Base-by-base conservation (phyloP, 169 alveolate species). In the Eimeria tenella region DNA sequence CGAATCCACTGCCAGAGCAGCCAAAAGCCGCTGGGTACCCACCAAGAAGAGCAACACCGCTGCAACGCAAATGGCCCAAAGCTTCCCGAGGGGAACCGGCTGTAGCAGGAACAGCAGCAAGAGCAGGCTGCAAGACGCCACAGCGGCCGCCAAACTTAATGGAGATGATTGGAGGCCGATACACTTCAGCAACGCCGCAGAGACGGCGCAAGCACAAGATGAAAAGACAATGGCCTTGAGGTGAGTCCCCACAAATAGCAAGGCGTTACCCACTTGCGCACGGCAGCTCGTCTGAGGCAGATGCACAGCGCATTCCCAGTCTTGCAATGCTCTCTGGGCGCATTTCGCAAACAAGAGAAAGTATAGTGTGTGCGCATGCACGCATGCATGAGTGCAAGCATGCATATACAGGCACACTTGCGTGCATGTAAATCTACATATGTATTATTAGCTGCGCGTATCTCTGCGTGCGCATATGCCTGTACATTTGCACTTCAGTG, bases 41-140 rank as follows among this genome's bases (percentile, higher is more conserved):
- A 42, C 49, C n/a, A 62, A 55, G 62, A 84, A 84, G n/a, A 84
- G 5, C 81, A 84, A 77, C 50, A 84, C 68, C 63, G 23, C 50
- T 60, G 91, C 65, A 31, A 25, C 91, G 63, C 91, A 84, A 58
- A 84, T 62, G 53, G 91, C 79, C 91, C 91, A 84, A 49, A 52
- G 25, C 23, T 77, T 60, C 21, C 91, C 91, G 25, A 84, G 53
- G 53, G 91, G 53, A 25, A 84, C 25, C 8, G 91, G 91, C 63
- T 84, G 91, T 55, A 84, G 5, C 81, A 84, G 65, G 49, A 62
- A 7, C 49, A 60, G 91, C 42, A 84, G 52, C 81, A 84, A 60
- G 17, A 62, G 11, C 42, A 84, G 58, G 79, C 91, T 60, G 53
- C 79, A 31, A 77, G 62, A 23, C 10, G 91, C 91, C 15, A 84